These are phyloP conservation scores for Chlorella vulgaris DNA, from an alignment of 139 green algal species.

Conservation along the genomic window DNA sequence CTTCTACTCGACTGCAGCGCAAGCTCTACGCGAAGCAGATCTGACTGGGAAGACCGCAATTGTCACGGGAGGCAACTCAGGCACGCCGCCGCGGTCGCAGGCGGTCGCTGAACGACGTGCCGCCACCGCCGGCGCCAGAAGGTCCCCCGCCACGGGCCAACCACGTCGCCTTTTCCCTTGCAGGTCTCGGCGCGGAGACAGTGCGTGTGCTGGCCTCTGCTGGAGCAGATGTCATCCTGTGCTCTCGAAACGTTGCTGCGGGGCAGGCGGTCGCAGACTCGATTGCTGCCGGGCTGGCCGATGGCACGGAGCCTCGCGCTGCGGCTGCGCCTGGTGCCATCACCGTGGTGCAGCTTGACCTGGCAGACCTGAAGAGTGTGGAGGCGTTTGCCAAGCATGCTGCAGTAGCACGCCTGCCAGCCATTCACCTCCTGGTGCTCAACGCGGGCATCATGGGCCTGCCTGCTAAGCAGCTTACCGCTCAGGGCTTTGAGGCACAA, in stretches of 20 bases:
- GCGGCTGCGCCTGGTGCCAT: not conserved
- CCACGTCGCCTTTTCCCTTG: not conserved
- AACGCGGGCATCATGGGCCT: not conserved
- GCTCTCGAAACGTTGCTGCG: slow-evolving; percentile 24
- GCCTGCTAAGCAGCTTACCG: not conserved
- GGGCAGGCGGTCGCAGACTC: slow-evolving; percentile 20
- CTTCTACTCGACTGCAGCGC: slow-evolving; percentile 28
- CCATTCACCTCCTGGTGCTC: not conserved
- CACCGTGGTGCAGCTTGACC: not conserved
- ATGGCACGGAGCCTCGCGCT: not conserved
- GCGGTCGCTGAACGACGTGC: not conserved
- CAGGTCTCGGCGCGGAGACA: slow-evolving; percentile 29
- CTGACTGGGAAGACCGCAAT: slow-evolving; percentile 41
- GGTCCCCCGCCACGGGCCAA: not conserved
- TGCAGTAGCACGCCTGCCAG: not conserved
- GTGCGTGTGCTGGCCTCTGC: slow-evolving; percentile 29
- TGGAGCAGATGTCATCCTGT: slow-evolving; percentile 32
- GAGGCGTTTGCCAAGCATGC: not conserved
- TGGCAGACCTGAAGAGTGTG: not conserved
- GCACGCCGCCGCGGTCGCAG: not conserved
- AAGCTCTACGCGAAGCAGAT: slow-evolving; percentile 41
- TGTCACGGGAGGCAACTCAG: slow-evolving; percentile 35
- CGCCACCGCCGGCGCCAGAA: not conserved
- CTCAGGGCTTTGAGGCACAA: not conserved
- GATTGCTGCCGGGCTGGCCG: not conserved